A percentile compares a stretch with the other conserved stretches of the same genome.
These are phyloP conservation scores for Rhodamnia rubescens DNA, from an alignment of 345 rosid species.

Conservation along the genomic window DNA sequence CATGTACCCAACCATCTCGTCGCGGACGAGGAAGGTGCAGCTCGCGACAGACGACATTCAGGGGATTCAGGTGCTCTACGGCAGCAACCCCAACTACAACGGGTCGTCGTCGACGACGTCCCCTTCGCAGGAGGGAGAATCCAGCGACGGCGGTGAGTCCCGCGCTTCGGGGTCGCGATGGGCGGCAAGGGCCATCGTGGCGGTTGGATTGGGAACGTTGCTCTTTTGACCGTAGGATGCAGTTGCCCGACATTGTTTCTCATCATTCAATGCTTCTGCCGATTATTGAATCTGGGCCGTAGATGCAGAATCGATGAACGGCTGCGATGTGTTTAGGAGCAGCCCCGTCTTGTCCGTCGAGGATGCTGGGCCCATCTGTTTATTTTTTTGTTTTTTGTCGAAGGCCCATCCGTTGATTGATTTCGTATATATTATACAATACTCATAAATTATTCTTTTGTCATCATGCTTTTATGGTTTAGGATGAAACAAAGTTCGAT, in stretches of 20 bases:
- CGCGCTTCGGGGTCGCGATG: not conserved
- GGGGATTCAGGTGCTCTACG: constrained; percentile 68
- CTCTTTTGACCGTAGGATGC: constrained; percentile 7
- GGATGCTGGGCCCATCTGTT: not conserved
- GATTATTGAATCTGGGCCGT: not conserved
- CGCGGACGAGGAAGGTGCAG: constrained; percentile 53
- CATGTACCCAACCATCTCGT: constrained; percentile 72
- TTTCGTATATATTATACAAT: not conserved
- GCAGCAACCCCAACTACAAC: constrained; percentile 59
- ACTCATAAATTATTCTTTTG: not conserved
- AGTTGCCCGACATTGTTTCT: not conserved
- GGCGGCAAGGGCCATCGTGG: constrained; percentile 9
- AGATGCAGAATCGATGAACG: not conserved
- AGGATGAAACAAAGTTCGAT: too few relatives aligned
- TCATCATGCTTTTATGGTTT: not conserved
- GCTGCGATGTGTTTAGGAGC: not conserved
- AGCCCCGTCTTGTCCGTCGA: not conserved
- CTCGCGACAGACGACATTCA: constrained; percentile 48
- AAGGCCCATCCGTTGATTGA: not conserved
- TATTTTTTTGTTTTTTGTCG: not conserved
- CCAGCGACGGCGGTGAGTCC: constrained; percentile 12
- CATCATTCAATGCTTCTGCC: not conserved
- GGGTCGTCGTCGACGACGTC: constrained; percentile 24
- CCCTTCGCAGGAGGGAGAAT: constrained; percentile 35
- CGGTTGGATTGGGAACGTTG: constrained; percentile 25